A percentile compares a stretch with the other conserved stretches of the same genome.
Evolutionary conservation across 2,329 filamentous ascomycete genomes (phyloP).

Genomic region (Neocatenulostroma microsporum): DNA sequence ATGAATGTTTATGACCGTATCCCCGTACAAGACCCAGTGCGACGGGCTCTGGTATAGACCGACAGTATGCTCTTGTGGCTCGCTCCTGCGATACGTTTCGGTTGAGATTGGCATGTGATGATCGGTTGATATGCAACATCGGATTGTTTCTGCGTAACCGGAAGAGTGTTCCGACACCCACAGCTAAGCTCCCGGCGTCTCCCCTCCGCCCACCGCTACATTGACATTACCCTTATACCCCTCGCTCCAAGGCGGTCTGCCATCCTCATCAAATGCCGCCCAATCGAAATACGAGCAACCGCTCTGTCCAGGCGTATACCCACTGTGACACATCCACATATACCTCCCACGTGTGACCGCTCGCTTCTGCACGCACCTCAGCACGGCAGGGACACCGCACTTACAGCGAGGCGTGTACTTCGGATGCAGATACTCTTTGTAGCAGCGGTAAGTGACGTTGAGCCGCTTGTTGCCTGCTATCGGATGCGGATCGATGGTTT

Average conservation of each 20-base stretch:
- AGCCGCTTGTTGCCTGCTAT: conserved; percentile 72
- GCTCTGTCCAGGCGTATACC: conserved; percentile 58
- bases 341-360: conserved; percentile 70
- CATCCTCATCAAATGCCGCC: conserved; percentile 81
- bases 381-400: conserved; percentile 59
- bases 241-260: conserved; percentile 59
- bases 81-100: too few species aligned
- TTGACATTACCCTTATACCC: conserved; percentile 28
- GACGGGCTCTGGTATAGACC: too few species aligned
- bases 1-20: too few species aligned
- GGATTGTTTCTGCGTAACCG: too few species aligned
- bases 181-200: too few species aligned
- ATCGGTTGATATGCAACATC: too few species aligned
- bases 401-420: conserved; percentile 67
- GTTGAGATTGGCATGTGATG: too few species aligned
- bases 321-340: conserved; percentile 88
- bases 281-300: conserved; percentile 72
- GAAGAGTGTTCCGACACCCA: too few species aligned
- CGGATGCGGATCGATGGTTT: conserved; percentile 75
- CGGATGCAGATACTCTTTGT: conserved; percentile 69
- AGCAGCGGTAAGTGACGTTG: conserved; percentile 90
- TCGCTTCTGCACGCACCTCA: conserved; percentile 74
- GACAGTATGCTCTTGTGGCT: too few species aligned
- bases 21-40: too few species aligned
- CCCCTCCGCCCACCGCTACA: too few species aligned